phyloP scores from a whole-genome alignment of 1,284 basidiomycete species.

The Golubevia sp. region DNA sequence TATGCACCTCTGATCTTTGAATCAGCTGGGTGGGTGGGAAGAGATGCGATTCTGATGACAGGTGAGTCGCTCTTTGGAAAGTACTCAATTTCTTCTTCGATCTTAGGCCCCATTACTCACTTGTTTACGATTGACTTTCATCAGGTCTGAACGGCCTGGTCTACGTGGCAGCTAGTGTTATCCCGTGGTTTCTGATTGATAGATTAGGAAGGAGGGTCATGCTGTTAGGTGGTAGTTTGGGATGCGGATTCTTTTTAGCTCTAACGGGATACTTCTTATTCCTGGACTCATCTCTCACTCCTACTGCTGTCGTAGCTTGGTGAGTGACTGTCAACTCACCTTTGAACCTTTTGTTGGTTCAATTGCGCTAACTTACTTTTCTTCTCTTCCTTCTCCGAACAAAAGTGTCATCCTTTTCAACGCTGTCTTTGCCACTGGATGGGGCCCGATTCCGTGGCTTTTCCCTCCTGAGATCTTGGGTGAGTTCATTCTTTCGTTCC shows the following conservation, averaged over 20 bases:
- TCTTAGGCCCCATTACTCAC: no score
- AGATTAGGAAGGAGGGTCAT: slow-evolving; percentile 87
- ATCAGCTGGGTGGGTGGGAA: slow-evolving; percentile 94
- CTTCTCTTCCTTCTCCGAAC: neutral
- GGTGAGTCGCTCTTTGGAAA: no score
- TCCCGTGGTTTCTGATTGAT: slow-evolving; percentile 95
- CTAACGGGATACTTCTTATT: slow-evolving; percentile 90
- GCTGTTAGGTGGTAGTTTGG: slow-evolving; percentile 84
- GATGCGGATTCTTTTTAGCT: slow-evolving; percentile 65
- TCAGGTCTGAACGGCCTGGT: slow-evolving; percentile 79
- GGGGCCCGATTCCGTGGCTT: slow-evolving; percentile 81
- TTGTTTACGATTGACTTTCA: no score
- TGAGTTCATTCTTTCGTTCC: no score
- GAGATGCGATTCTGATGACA: slow-evolving; percentile 94
- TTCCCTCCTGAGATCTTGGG: slow-evolving; percentile 79
- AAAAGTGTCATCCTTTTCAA: slow-evolving; percentile 80
- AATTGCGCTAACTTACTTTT: neutral
- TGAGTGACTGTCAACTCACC: no score
- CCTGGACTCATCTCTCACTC: slow-evolving; percentile 71
- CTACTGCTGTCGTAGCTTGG: slow-evolving; percentile 86
- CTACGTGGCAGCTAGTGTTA: slow-evolving; percentile 11
- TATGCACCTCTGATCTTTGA: slow-evolving; percentile 50
- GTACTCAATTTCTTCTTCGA: no score
- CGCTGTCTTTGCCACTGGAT: slow-evolving; percentile 75
- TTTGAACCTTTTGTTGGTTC: no score